Percentiles rank a stretch among this genome's conserved stretches.
These are phyloP conservation scores for Gynostemma pentaphyllum DNA, from an alignment of 306 rosid species.

Conservation along the genomic window DNA sequence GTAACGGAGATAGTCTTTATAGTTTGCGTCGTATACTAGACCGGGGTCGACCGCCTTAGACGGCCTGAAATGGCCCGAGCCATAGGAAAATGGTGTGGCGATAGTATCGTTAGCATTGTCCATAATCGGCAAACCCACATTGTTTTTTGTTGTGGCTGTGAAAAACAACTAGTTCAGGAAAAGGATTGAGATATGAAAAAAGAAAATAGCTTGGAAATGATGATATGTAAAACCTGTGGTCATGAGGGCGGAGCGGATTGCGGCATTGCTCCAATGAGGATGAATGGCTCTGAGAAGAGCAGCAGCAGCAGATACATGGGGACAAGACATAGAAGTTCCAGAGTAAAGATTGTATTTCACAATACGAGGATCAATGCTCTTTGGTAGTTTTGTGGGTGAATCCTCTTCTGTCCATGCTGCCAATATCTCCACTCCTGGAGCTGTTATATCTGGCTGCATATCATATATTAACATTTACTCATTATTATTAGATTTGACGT, in stretches of 20 bases:
- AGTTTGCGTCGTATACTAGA: slow-evolving; percentile 70
- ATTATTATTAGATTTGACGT: too few relatives aligned
- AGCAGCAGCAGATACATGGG: slow-evolving; percentile 71
- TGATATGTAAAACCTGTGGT: slow-evolving; percentile 86
- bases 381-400: slow-evolving; percentile 53
- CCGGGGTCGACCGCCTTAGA: slow-evolving; percentile 65
- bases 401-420: slow-evolving; percentile 82
- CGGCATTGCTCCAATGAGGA: slow-evolving; percentile 82
- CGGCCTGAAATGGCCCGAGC: slow-evolving; percentile 79
- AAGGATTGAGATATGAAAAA: too few relatives aligned
- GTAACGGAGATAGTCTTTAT: slow-evolving; percentile 58
- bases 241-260: slow-evolving; percentile 81
- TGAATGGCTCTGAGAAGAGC: slow-evolving; percentile 72
- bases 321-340: slow-evolving; percentile 96
- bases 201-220: too few relatives aligned
- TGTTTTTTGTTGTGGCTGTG: slow-evolving; percentile 52
- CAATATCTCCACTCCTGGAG: slow-evolving; percentile 82
- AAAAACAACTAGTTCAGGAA: too few relatives aligned
- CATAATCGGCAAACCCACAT: slow-evolving; percentile 37
- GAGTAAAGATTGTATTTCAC: slow-evolving; percentile 56
- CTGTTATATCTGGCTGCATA: slow-evolving; percentile 95
- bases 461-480: too few relatives aligned
- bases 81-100: slow-evolving; percentile 67
- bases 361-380: slow-evolving; percentile 36
- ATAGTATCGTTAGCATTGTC: slow-evolving; percentile 37